Conservation (phyloP, 1,284 basidiomycete species). For the Boletellus deceptivus region DNA sequence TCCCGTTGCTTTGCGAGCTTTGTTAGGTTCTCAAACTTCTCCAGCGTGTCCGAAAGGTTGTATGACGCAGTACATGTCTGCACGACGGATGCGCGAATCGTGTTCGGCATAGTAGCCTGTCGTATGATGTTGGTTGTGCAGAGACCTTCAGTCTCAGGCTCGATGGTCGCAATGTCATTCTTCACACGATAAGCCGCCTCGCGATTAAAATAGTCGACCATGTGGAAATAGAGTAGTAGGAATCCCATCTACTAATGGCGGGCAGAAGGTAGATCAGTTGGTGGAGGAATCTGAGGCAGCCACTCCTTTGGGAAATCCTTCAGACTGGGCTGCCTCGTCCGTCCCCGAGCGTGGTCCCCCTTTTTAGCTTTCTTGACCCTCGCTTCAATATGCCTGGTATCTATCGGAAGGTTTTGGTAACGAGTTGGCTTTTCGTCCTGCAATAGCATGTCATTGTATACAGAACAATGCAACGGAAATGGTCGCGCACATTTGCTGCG, state of each 20-base stretch:
- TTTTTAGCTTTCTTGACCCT: constrained; percentile 67
- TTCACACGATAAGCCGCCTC: constrained; percentile 7
- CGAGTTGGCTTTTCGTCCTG: constrained; percentile 32
- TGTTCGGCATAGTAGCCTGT: constrained; percentile 18
- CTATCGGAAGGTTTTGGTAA: constrained; percentile 66
- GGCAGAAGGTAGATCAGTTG: constrained; percentile 3
- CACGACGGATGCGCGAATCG: constrained; percentile 49
- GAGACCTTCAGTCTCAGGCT: not conserved
- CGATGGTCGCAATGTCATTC: too few species aligned
- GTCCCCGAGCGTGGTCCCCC: constrained; percentile 62
- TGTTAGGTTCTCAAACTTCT: constrained; percentile 54
- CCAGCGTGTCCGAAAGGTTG: constrained; percentile 50
- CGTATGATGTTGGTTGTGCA: not conserved
- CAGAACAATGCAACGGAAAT: not conserved
- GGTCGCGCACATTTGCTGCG: constrained; percentile 71
- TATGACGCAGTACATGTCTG: constrained; percentile 56
- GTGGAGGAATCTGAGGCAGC: constrained; percentile 46
- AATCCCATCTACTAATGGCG: constrained; percentile 7
- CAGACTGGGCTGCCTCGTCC: constrained; percentile 60
- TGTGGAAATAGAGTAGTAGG: constrained; percentile 5
- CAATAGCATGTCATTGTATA: constrained; percentile 7
- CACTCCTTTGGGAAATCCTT: constrained; percentile 81
- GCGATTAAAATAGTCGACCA: constrained; percentile 3
- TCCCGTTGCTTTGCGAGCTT: constrained; percentile 51
- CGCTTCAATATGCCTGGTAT: constrained; percentile 72